Conservation (phyloP, 129 eudicot species). For the Saposhnikovia divaricata region DNA sequence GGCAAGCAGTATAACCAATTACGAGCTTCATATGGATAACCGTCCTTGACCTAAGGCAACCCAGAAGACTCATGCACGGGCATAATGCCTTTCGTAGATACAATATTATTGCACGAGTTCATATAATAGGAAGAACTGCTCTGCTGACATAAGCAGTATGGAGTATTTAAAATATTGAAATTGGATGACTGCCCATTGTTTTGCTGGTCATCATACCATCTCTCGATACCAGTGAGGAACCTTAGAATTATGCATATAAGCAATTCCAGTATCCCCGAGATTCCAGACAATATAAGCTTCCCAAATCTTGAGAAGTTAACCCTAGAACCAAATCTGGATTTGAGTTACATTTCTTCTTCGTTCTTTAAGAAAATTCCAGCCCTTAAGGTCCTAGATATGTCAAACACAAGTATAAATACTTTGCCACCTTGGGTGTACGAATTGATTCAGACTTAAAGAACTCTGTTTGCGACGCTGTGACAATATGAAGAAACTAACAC, state of each 20-base stretch:
- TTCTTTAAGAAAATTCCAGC: constrained; percentile 23
- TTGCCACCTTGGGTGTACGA: neutral
- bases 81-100: too few relatives aligned
- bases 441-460: too few relatives aligned
- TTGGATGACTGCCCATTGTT: too few relatives aligned
- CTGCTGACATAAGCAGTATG: too few relatives aligned
- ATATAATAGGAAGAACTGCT: too few relatives aligned
- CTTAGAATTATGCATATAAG: neutral
- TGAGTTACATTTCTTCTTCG: constrained; percentile 11
- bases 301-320: constrained; percentile 10
- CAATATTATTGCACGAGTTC: too few relatives aligned
- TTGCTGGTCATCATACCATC: too few relatives aligned
- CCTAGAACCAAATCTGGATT: constrained; percentile 16
- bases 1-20: too few relatives aligned
- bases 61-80: too few relatives aligned
- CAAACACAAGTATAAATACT: neutral
- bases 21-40: too few relatives aligned
- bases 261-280: constrained; percentile 8
- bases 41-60: too few relatives aligned
- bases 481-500: neutral
- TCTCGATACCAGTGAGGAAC: neutral
- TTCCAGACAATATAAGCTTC: constrained; percentile 15
- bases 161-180: too few relatives aligned
- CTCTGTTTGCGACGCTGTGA: neutral
- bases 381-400: constrained; percentile 12